Percentiles rank a stretch among this genome's conserved stretches.
phyloP scores from a whole-genome alignment of 2,329 filamentous ascomycete species.

The Colletotrichum lini region DNA sequence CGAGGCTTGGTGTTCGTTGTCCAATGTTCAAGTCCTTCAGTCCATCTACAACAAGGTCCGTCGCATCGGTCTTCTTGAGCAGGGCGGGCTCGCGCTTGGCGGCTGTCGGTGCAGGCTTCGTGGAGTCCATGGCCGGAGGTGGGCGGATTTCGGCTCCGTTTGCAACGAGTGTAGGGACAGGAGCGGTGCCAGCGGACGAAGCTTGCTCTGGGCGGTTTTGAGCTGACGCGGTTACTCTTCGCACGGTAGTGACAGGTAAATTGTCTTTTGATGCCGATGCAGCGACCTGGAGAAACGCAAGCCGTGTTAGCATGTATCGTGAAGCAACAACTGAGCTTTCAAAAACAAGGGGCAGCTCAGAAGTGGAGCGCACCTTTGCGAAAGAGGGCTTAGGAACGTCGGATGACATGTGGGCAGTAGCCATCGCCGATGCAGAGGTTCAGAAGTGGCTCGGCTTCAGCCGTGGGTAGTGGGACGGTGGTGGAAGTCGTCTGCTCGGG shows the following conservation, averaged over 20 bases:
- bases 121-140: constrained; percentile 28
- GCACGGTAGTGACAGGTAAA: constrained; percentile 50
- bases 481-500: constrained; percentile 37
- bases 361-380: constrained; percentile 75
- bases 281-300: constrained; percentile 58
- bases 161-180: constrained; percentile 13
- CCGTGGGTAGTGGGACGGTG: constrained; percentile 39
- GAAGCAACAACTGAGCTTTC: constrained; percentile 11
- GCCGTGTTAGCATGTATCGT: constrained; percentile 42
- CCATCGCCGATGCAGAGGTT: constrained; percentile 54
- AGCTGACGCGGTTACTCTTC: constrained; percentile 44
- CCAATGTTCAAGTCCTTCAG: constrained; percentile 50
- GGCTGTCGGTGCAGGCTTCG: constrained; percentile 11
- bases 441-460: constrained; percentile 5
- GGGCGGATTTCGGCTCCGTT: constrained; percentile 21
- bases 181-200: neutral
- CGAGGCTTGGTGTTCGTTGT: constrained; percentile 56
- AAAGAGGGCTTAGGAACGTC: constrained; percentile 76
- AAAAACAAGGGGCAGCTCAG: neutral
- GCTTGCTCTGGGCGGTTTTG: constrained; percentile 27
- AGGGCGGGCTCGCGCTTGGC: constrained; percentile 17
- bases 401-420: constrained; percentile 61
- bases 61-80: constrained; percentile 19
- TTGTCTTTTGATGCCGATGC: constrained; percentile 61
- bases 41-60: constrained; percentile 46